These are phyloP conservation scores for Alnus glutinosa DNA, from an alignment of 306 rosid genomes.

Conservation along the genomic window DNA sequence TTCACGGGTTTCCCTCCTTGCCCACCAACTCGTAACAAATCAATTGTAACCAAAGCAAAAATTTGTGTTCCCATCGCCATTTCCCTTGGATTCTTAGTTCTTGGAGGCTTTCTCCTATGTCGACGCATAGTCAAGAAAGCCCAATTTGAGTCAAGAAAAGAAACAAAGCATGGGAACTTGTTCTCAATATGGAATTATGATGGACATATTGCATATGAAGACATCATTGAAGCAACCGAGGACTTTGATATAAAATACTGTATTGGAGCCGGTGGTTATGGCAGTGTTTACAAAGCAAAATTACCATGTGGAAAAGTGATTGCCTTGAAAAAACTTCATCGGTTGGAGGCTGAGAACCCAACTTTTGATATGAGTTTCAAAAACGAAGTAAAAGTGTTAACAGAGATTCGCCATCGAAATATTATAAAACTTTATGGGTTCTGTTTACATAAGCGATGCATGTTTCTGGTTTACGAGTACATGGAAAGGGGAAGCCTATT, in stretches of 20 bases:
- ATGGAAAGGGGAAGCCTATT: constrained; percentile 27
- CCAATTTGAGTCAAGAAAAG: background rate
- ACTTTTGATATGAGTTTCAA: background rate
- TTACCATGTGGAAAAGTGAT: background rate
- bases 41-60: background rate
- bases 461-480: constrained; percentile 29
- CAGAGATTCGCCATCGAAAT: constrained; percentile 3
- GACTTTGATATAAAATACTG: background rate
- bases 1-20: background rate
- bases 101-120: background rate
- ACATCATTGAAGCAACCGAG: background rate
- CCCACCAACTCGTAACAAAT: background rate
- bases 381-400: constrained; percentile 20
- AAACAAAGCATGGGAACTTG: background rate
- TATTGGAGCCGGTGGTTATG: constrained; percentile 16
- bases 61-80: background rate
- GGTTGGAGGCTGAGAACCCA: background rate
- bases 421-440: constrained; percentile 23
- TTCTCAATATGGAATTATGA: background rate
- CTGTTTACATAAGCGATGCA: constrained; percentile 22
- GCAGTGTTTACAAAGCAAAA: constrained; percentile 11
- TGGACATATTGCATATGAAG: background rate
- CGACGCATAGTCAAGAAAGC: background rate
- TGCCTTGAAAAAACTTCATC: constrained; percentile 32
- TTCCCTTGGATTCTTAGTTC: background rate